Percentiles rank a stretch among this genome's conserved stretches.
Conservation (phyloP, 495 filamentous ascomycete species). For the Trichoderma virens region DNA sequence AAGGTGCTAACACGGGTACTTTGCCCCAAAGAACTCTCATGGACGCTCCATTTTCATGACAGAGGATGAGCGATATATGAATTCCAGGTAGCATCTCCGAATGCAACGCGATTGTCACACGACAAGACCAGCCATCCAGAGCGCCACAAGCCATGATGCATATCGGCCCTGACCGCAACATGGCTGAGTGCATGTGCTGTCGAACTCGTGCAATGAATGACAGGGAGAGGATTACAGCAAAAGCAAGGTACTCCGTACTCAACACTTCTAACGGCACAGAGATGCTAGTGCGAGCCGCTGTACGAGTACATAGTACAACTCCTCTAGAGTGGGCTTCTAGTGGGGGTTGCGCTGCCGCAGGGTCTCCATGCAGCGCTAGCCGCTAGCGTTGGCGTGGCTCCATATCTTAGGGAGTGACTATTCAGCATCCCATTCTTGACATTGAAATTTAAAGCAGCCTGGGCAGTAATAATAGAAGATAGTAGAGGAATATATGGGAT, state of each 20-base stretch:
- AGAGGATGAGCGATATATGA: constrained; percentile 3
- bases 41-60: too few relatives aligned
- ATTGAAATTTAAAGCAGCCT: too few relatives aligned
- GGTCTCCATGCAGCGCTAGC: constrained; percentile 1
- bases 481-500: too few relatives aligned
- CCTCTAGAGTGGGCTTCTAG: too few relatives aligned
- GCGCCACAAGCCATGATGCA: not conserved
- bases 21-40: too few relatives aligned
- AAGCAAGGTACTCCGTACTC: not conserved
- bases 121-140: not conserved
- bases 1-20: too few relatives aligned
- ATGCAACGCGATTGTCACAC: constrained; percentile 5
- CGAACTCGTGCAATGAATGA: not conserved
- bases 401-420: too few relatives aligned
- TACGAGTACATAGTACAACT: too few relatives aligned
- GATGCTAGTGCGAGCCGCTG: not conserved
- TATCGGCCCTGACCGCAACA: not conserved
- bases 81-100: not conserved
- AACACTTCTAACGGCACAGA: not conserved
- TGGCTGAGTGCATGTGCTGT: not conserved
- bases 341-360: constrained; percentile 4
- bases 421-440: too few relatives aligned
- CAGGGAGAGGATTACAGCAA: not conserved
- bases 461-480: too few relatives aligned
- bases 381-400: not conserved